Evolutionary conservation across 257 asterid species (phyloP), one percentile per base, ranked within the genome.

Genomic region (Solanum sitiens): DNA sequence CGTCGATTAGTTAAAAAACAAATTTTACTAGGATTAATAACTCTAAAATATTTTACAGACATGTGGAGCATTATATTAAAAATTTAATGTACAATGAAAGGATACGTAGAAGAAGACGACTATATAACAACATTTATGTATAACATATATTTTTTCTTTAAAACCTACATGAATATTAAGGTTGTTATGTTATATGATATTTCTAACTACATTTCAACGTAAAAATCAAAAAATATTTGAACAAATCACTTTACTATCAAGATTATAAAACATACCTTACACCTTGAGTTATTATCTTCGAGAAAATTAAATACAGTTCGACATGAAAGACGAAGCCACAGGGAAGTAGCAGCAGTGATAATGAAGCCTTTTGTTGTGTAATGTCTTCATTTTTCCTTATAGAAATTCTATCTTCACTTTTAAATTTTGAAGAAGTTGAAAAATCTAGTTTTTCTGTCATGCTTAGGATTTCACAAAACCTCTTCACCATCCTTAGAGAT

Each of bases 401-500:
- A 1, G 94, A 93, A 50, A 94, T 85, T 65, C 92, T 91, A 35
- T 94, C 91, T 13, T 95, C 95, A 61, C 92, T 88, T 2, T 85
- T 88, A 23, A 83, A 67, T 20, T 91, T 91, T 0, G 91, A 86
- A 8, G 89, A 25, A 33, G 93, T 88, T 11, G 94, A 89, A 61
- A 89, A 90, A n/a, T 94, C 93, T 1, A 88, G 53, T 87, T 86
- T 91, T 4, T 91, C 92, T 0, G 92, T 88, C 91, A 92, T 92
- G 92, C 94, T 88, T 86, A 94, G 65, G 8, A 56, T 83, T 89
- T 89, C 94, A 86, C 87, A 89, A 27, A 94, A 95, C 16, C 47
- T 91, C 88, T 89, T 92, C 86, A 94, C 91, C 98, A 95, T 93
- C 87, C 95, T 91, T 33, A 94, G 93, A 7, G 94, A 95, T 21